Evolutionary conservation across 1,284 basidiomycete genomes (phyloP), one percentile per base, ranked within the genome.

Genomic region (Ganoderma resinaceum): DNA sequence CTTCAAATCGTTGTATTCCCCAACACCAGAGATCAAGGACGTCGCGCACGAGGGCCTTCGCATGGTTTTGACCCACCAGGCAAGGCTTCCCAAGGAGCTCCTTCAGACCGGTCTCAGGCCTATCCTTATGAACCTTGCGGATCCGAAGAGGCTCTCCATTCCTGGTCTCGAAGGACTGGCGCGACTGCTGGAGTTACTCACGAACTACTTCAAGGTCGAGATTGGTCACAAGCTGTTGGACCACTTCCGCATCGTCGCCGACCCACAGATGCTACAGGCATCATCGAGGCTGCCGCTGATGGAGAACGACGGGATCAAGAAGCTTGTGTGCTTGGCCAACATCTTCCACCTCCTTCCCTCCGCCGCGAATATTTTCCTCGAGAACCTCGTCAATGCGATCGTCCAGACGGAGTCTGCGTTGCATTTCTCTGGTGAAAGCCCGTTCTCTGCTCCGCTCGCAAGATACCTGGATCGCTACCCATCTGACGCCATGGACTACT

Each of bases 171-270:
- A 99, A 78, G 98, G 98, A 5, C 84, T 99, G 31, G 97, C 98
- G 16, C 91, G 97, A n/a, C 87, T 99, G 68, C 84, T 99, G 62
- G 96, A 98, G 80, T 87, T 99, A 8, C 83, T 99, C 66, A 98
- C 97, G 60, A 99, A 98, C 79, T 99, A 99, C 82, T 99, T 99
- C 91, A 99, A 99, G 80, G 97, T 99, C 55, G 98, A 99, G 83
- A 99, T 99, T 74, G 98, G 98, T 11, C 91, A 95, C 80, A 99
- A 99, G 82, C 88, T 99, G 9, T 86, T 99, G 20, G 97, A 99
- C 76, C 98, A 99, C 80, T 98, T 97, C 83, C 90, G 93, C 62
- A 90, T 93, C 42, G 91, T 98, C 23, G 94, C 96, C 38, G 94
- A 95, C 75, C 89, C 91, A 46, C 91, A 94, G 75, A 91, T 95